Base-by-base conservation (phyloP, 768 basidiomycete genomes). In the Arthromyces matolae region DNA sequence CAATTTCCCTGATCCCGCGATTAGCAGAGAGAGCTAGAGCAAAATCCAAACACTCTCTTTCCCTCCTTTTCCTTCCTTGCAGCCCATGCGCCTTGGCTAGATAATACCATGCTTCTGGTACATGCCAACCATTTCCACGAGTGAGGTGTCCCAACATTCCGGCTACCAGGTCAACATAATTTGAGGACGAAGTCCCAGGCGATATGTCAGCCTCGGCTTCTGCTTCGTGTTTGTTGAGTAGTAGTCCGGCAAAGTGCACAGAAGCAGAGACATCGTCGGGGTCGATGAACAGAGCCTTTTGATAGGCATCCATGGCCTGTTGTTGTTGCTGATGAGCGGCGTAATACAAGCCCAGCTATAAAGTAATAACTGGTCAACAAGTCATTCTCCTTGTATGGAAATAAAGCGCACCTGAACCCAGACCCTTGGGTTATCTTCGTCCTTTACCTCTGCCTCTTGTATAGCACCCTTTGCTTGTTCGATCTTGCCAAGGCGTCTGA, bases 41-140 rank as follows among this genome's bases (percentile, higher is more conserved):
- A 36, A 56, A 54, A 29, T 55, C 47, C 24, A 54, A 32, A 42
- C 56, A 58, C 42, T 54, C 50, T 8, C 46, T 37, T 49, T 57
- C 59, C 31, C 45, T 42, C 22, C 54, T 38, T 47, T 55, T 55
- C 33, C 54, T 54, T 18, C 50, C 59, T 19, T 58, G 59, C 40
- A 83, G 60, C 39, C 84, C 82, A 59, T 87, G 87, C 19, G 85
- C 86, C 58, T 84, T 90, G 5, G 84, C 89, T 12, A 98, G 75
- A 63, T 83, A 89, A 64, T 87, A 95, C 95, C 95, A 99, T 20
- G 89, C 94, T 63, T 98, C 95, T 0, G 93, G 81, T 2, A 88
- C 78, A 62, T 96, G 86, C 93, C 93, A 97, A 9, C 86, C 95
- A 0, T 72, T 70, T 0, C 87, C 89, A 32, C 81, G 79, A 0